Base-by-base conservation (phyloP, 352 stramenopile species). In the Globisporangium radiosum region DNA sequence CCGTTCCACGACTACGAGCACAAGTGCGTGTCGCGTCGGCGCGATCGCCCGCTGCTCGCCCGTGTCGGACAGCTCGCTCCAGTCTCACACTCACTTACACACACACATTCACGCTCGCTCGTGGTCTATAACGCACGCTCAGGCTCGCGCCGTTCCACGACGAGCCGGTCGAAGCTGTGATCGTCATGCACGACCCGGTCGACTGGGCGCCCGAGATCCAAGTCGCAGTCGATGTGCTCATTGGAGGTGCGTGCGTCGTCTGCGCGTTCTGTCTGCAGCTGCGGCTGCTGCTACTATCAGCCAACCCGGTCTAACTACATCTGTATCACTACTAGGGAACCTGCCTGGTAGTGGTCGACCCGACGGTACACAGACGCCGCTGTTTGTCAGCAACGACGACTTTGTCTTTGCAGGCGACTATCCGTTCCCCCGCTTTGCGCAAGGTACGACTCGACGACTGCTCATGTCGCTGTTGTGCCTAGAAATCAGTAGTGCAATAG, bases 141-240 rank as follows among this genome's bases (percentile, higher is more conserved):
- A 92, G 83, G 14, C 47, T 54, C 10, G 74, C 76, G 13, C 79
- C 73, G 25, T 69, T 86, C 54, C 65, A 85, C 38, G 70, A 86
- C 33, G 84, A 94, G 47, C 82, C 82, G 4, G 80, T 96, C 49
- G 81, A 86, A 40, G 88, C 81, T 15, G 84, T 96, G 61, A 78
- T 97, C 66, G 75, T 97, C 57, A 91, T 97, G 75, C 89, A 97
- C 64, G 88, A 97, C 47, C 88, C 89, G 9, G 80, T 91, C 43
- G 72, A 96, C 63, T 96, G 89, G 89, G 88, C 89, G 0, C 76
- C 82, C 0, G 88, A 96, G 56, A 75, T 96, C 51, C 89, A 97
- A 63, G 78, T 97, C n/a, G 77, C 85, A 2, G 69, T 94, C 11
- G 89, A 97, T 58, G 80, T 94, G n/a, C 69, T 97, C 15, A 85